Base-by-base conservation (phyloP, 1,139 yeast genomes). In the Geotrichum restrictum region DNA sequence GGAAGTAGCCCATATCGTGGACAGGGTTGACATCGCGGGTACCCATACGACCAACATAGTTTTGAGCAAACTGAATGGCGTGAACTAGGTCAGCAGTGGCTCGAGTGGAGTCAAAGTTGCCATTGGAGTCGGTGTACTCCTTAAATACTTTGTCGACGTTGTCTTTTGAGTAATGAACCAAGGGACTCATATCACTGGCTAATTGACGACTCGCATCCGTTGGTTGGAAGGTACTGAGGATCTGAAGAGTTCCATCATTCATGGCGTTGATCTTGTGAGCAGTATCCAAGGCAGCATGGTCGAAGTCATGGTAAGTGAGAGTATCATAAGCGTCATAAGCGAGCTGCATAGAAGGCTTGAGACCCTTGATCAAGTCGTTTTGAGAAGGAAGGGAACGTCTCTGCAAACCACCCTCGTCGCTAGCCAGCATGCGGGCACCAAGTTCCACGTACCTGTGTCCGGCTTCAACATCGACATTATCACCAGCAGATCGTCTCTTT, bases 21-120 rank as follows among this genome's bases (percentile, higher is more conserved):
- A 32, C 40, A 21, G 21, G 18, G 37, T 16, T 34, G 16, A 19
- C 16, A 33, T 36, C 27, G 33, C 33, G 21, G 21, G 11, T 10
- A 13, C 33, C 48, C 11, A 27, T 11, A 21, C 31, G 11, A 27
- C 8, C 11, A 21, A 37, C 42, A 14, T 31, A 24, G 24, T 46
- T 47, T 27, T 49, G 40, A 14, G 38, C 40, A 7, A 43, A n/a
- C 6, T 18, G n/a, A 22, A 36, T 27, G 14, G 42, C 36, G 24
- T 44, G 32, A 19, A 33, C 39, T 36, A 32, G n/a, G 31, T 49
- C 52, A 13, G 10, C 31, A 34, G 52, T 41, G 21, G 52, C 52
- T 8, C 39, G 13, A 18, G 27, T 18, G 19, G 44, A 36, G 40
- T 49, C 48, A 37, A 49, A 43, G 33, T 43, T 42, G 44, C 47